Conservation (phyloP, 2,329 filamentous ascomycete species). For the Lasiodiplodia theobromae region DNA sequence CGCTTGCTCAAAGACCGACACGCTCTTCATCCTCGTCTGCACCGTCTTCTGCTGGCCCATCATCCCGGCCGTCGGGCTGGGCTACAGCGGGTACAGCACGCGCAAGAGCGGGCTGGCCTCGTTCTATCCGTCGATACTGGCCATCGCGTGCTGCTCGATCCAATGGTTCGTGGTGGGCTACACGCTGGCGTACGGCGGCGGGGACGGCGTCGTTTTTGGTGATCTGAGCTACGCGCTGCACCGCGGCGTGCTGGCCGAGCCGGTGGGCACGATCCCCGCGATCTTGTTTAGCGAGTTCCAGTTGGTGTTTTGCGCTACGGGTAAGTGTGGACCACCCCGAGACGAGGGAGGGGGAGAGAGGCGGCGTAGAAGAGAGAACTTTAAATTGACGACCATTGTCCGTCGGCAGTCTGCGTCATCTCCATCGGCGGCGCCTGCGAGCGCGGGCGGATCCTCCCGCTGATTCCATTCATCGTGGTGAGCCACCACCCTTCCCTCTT, state of each 20-base stretch:
- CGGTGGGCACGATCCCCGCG: slow-evolving; percentile 58
- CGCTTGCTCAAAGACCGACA: slow-evolving; percentile 60
- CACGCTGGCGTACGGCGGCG: slow-evolving; percentile 56
- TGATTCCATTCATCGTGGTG: slow-evolving; percentile 58
- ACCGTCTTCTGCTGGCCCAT: slow-evolving; percentile 61
- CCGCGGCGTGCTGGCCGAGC: slow-evolving; percentile 54
- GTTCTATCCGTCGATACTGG: slow-evolving; percentile 56
- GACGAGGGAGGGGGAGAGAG: too few species aligned
- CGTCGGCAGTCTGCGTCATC: slow-evolving; percentile 58
- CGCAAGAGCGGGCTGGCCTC: slow-evolving; percentile 57
- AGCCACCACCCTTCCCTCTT: too few species aligned
- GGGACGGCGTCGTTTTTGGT: slow-evolving; percentile 53
- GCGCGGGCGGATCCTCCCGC: slow-evolving; percentile 54
- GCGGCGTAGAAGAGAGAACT: too few species aligned
- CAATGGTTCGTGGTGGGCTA: slow-evolving; percentile 61
- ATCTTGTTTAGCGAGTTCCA: slow-evolving; percentile 61
- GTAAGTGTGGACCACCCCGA: background rate
- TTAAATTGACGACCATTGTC: too few species aligned
- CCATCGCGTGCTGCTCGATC: slow-evolving; percentile 57
- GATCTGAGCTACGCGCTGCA: slow-evolving; percentile 56
- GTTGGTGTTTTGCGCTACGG: slow-evolving; percentile 57
- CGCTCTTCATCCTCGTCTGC: slow-evolving; percentile 59
- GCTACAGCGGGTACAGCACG: slow-evolving; percentile 59
- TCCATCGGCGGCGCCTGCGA: slow-evolving; percentile 59
- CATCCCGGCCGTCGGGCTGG: slow-evolving; percentile 60